Conservation (phyloP, 2,329 filamentous ascomycete genomes). For the Aspergillus alliaceus region DNA sequence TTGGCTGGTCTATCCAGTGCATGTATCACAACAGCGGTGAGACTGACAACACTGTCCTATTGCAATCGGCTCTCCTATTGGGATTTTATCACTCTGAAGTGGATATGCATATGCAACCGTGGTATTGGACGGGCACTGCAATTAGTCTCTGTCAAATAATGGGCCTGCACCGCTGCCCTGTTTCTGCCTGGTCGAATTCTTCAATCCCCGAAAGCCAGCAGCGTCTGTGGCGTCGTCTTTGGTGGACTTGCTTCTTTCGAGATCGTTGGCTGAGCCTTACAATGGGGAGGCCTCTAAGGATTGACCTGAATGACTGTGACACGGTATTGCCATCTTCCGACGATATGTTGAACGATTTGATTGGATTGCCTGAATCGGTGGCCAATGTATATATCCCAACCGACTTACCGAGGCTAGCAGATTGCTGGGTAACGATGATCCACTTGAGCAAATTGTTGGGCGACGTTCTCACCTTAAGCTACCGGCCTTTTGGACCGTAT, state of each 20-base stretch:
- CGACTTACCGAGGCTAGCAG: slow-evolving; percentile 21
- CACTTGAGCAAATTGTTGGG: slow-evolving; percentile 28
- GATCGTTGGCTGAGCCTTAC: slow-evolving; percentile 44
- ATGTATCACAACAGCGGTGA: slow-evolving; percentile 36
- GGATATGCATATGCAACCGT: slow-evolving; percentile 44
- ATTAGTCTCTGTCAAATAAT: slow-evolving; percentile 45
- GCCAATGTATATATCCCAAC: slow-evolving; percentile 18
- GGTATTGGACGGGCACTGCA: slow-evolving; percentile 50
- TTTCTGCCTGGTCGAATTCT: slow-evolving; percentile 14
- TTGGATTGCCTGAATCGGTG: slow-evolving; percentile 7
- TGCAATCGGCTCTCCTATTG: slow-evolving; percentile 46
- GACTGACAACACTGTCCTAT: slow-evolving; percentile 41
- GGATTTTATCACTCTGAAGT: slow-evolving; percentile 45
- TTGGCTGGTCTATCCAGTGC: slow-evolving; percentile 8
- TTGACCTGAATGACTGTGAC: slow-evolving; percentile 40
- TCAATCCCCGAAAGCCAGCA: slow-evolving; percentile 22
- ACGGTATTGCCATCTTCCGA: slow-evolving; percentile 27
- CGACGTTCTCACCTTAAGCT: slow-evolving; percentile 24
- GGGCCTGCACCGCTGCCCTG: slow-evolving; percentile 41
- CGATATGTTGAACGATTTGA: slow-evolving; percentile 28
- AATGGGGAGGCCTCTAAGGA: slow-evolving; percentile 42
- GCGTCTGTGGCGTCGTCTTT: slow-evolving; percentile 40
- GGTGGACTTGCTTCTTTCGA: slow-evolving; percentile 44
- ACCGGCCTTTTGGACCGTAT: slow-evolving; percentile 19
- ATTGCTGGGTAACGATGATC: slow-evolving; percentile 29